Evolutionary conservation across 2,329 filamentous ascomycete species (phyloP).

Genomic region (Aspergillus fumigatus): DNA sequence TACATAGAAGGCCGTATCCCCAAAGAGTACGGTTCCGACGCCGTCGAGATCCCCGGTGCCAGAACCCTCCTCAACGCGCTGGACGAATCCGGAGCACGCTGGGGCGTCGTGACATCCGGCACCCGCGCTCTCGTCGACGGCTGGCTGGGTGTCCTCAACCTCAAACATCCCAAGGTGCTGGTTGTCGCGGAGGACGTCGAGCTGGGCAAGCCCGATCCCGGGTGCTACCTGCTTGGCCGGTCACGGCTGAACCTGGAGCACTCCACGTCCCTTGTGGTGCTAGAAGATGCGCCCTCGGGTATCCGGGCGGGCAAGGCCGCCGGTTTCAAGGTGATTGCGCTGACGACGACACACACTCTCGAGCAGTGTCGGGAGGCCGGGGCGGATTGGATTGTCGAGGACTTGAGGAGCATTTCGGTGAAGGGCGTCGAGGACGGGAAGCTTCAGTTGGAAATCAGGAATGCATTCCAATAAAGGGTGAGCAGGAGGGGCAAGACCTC

Average conservation of each 20-base stretch:
- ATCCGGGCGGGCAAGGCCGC: conserved; percentile 79
- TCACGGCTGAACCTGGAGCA: conserved; percentile 52
- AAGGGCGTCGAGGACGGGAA: conserved; percentile 52
- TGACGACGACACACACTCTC: conserved; percentile 76
- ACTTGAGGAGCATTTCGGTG: conserved; percentile 69
- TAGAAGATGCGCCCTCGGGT: conserved; percentile 86
- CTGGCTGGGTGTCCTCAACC: conserved; percentile 64
- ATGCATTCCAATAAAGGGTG: conserved; percentile 45
- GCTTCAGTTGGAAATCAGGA: conserved; percentile 63
- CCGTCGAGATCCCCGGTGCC: conserved; percentile 80
- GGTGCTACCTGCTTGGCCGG: conserved; percentile 67
- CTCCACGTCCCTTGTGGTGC: conserved; percentile 60
- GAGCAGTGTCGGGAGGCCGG: conserved; percentile 67
- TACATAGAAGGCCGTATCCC: conserved; percentile 75
- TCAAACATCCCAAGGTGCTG: conserved; percentile 62
- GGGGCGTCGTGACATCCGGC: conserved; percentile 80
- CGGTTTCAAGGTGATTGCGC: conserved; percentile 77
- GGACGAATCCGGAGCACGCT: conserved; percentile 59
- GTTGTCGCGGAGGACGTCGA: conserved; percentile 72
- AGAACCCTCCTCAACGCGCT: conserved; percentile 65
- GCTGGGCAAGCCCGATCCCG: conserved; percentile 72
- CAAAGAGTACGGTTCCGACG: conserved; percentile 68
- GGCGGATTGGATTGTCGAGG: conserved; percentile 83
- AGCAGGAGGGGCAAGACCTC: background rate
- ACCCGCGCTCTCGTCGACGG: conserved; percentile 62